These are phyloP conservation scores for Clitopilus passeckerianus DNA, from an alignment of 768 basidiomycete genomes.

Conservation along the genomic window DNA sequence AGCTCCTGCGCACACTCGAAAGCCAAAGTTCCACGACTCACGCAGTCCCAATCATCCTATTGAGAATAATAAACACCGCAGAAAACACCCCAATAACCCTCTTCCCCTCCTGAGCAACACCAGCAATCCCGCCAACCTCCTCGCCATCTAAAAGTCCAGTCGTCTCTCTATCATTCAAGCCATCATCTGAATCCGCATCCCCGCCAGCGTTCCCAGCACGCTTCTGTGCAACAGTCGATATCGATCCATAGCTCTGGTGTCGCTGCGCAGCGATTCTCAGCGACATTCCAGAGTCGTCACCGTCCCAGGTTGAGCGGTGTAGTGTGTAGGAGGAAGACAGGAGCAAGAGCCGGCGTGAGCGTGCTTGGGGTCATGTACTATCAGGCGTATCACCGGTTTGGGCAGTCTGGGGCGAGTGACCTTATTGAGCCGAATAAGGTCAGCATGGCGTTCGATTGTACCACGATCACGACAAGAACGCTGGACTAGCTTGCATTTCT, in stretches of 20 bases:
- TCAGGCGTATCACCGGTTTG: background rate
- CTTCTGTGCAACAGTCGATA: background rate
- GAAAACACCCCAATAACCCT: constrained; percentile 22
- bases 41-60: constrained; percentile 40
- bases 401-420: background rate
- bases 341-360: background rate
- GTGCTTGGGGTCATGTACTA: background rate
- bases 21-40: constrained; percentile 11
- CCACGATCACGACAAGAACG: background rate
- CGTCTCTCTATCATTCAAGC: background rate
- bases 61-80: constrained; percentile 37
- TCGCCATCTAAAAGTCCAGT: background rate
- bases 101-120: background rate
- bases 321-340: background rate
- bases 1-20: background rate
- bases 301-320: background rate
- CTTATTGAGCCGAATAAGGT: background rate
- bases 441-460: background rate
- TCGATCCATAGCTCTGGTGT: background rate
- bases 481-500: background rate
- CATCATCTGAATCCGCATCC: background rate
- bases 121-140: background rate
- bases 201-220: background rate
- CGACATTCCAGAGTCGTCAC: background rate
- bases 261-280: background rate